Percentiles rank a stretch among this genome's conserved stretches.
These are phyloP conservation scores for Clavaria fumosa DNA, from an alignment of 768 basidiomycete species.

Conservation along the genomic window DNA sequence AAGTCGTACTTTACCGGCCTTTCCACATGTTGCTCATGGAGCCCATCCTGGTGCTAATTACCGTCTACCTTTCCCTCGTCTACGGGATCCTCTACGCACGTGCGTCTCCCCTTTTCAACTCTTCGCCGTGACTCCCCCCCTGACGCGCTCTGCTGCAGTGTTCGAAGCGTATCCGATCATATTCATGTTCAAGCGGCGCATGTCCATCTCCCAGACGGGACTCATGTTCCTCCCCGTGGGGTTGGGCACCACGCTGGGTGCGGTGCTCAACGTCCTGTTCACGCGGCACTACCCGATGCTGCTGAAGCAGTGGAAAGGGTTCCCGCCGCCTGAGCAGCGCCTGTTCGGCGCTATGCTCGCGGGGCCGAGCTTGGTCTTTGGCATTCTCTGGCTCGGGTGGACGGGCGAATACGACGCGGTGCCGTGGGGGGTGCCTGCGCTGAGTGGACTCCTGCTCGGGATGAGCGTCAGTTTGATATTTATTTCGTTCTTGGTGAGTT, in stretches of 20 bases:
- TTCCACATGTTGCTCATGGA: slow-evolving; percentile 47
- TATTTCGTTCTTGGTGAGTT: slow-evolving; percentile 41
- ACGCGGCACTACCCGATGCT: slow-evolving; percentile 26
- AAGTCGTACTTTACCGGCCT: slow-evolving; percentile 43
- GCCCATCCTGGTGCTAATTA: slow-evolving; percentile 46
- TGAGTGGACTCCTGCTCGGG: slow-evolving; percentile 37
- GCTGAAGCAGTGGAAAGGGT: slow-evolving; percentile 32
- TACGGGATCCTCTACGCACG: slow-evolving; percentile 46
- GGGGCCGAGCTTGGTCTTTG: slow-evolving; percentile 35
- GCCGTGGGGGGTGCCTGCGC: slow-evolving; percentile 43
- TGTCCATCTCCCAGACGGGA: slow-evolving; percentile 26
- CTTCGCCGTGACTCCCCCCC: background rate
- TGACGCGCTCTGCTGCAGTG: slow-evolving; percentile 13
- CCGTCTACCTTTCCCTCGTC: slow-evolving; percentile 44
- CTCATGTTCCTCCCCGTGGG: slow-evolving; percentile 44
- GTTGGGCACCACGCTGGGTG: slow-evolving; percentile 31
- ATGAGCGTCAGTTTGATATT: slow-evolving; percentile 37
- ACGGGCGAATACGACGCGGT: slow-evolving; percentile 34
- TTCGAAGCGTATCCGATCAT: slow-evolving; percentile 38
- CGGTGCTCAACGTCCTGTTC: slow-evolving; percentile 24
- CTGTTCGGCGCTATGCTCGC: slow-evolving; percentile 39
- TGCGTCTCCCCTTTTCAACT: slow-evolving; percentile 18
- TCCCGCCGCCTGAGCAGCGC: slow-evolving; percentile 48
- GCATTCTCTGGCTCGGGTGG: slow-evolving; percentile 60
- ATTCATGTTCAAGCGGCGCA: slow-evolving; percentile 23